phyloP scores from a whole-genome alignment of 2,329 filamentous ascomycete genomes.

The Beauveria bassiana region DNA sequence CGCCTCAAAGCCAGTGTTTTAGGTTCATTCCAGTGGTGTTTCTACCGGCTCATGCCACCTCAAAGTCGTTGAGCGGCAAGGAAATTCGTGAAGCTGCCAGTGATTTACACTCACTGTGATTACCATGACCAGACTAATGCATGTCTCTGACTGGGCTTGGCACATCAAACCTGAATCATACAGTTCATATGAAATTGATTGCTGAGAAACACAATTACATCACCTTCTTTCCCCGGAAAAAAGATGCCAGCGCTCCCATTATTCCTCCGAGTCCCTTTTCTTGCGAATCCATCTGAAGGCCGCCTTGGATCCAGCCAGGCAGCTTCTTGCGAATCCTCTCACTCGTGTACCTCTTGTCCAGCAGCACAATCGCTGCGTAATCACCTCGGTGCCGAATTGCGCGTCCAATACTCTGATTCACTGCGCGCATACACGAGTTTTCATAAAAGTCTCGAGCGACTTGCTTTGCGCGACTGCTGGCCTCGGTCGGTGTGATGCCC shows the following conservation, averaged over 20 bases:
- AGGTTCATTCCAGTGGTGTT: too few species aligned
- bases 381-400: slow-evolving; percentile 83
- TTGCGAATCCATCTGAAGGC: slow-evolving; percentile 47
- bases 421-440: slow-evolving; percentile 91
- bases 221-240: slow-evolving; percentile 47
- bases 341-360: slow-evolving; percentile 73
- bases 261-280: slow-evolving; percentile 46
- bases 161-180: too few species aligned
- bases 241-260: slow-evolving; percentile 49
- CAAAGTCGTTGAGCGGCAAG: too few species aligned
- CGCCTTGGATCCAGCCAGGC: slow-evolving; percentile 79
- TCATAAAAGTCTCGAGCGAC: slow-evolving; percentile 77
- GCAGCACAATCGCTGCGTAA: slow-evolving; percentile 82
- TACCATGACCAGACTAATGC: too few species aligned
- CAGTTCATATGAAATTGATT: not conserved
- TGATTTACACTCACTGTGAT: too few species aligned
- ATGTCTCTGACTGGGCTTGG: too few species aligned
- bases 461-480: slow-evolving; percentile 35
- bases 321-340: slow-evolving; percentile 69
- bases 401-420: slow-evolving; percentile 92
- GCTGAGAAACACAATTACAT: not conserved
- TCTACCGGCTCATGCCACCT: too few species aligned
- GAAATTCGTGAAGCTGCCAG: too few species aligned
- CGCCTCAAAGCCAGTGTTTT: too few species aligned
- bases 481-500: slow-evolving; percentile 19